phyloP scores from a whole-genome alignment of 257 asterid species.

The Ophiorrhiza pumila region DNA sequence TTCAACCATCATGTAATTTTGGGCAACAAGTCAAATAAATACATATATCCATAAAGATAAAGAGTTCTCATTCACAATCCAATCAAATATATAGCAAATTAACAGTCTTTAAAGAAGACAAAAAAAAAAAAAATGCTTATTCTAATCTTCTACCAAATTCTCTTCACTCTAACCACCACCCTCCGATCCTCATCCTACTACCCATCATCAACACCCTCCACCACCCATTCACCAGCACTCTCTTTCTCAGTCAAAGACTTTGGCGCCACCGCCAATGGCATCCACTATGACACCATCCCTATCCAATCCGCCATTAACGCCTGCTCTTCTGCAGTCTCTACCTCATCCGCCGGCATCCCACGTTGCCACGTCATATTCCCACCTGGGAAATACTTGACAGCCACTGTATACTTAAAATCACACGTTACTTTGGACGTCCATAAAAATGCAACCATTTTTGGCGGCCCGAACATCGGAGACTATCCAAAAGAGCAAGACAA shows the following conservation, averaged over 20 bases:
- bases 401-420: constrained; percentile 64
- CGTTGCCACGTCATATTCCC: constrained; percentile 77
- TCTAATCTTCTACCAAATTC: constrained; percentile 19
- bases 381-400: constrained; percentile 71
- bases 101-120: no score
- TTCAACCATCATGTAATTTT: no score
- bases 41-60: no score
- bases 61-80: no score
- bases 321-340: constrained; percentile 43
- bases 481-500: constrained; percentile 55
- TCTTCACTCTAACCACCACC: constrained; percentile 19
- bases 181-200: constrained; percentile 45
- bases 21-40: no score
- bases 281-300: constrained; percentile 61
- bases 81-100: no score
- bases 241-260: constrained; percentile 63
- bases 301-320: constrained; percentile 74
- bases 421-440: constrained; percentile 54
- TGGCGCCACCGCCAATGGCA: constrained; percentile 72
- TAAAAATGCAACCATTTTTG: constrained; percentile 54
- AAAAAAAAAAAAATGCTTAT: constrained; percentile 5
- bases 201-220: constrained; percentile 36
- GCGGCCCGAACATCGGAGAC: constrained; percentile 63
- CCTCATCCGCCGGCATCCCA: constrained; percentile 13
- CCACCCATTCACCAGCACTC: constrained; percentile 29